Percentiles rank a stretch among this genome's conserved stretches.
These are phyloP conservation scores for Boletus tomentosulus DNA, from an alignment of 768 basidiomycete genomes.

Conservation along the genomic window DNA sequence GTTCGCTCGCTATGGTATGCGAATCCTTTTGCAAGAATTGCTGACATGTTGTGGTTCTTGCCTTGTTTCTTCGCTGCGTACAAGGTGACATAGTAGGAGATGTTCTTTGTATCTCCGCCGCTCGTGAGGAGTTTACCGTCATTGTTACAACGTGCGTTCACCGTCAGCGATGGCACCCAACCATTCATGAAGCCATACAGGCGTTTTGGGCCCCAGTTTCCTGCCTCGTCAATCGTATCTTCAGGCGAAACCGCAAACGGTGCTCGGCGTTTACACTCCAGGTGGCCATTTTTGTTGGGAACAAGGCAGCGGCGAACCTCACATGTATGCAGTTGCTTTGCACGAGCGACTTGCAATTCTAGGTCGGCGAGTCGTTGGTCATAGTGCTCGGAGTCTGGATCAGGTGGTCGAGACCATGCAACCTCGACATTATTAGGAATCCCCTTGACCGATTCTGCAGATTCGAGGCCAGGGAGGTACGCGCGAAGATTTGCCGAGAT, in stretches of 20 bases:
- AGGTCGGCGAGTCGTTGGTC: too few relatives aligned
- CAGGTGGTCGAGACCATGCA: too few relatives aligned
- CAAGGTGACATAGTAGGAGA: constrained; percentile 31
- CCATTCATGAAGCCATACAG: not conserved
- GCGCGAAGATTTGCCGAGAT: too few relatives aligned
- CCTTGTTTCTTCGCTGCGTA: constrained; percentile 36
- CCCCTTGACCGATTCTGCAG: too few relatives aligned
- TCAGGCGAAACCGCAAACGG: not conserved
- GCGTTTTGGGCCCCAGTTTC: not conserved
- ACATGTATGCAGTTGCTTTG: not conserved
- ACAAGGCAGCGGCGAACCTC: not conserved
- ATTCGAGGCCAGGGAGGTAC: too few relatives aligned
- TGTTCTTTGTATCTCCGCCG: constrained; percentile 30
- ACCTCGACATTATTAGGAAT: too few relatives aligned
- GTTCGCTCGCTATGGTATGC: constrained; percentile 25
- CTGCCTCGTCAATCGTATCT: not conserved
- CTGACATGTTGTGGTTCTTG: constrained; percentile 28
- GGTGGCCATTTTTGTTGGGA: not conserved
- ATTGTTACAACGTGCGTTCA: constrained; percentile 35
- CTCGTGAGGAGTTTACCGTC: constrained; percentile 40
- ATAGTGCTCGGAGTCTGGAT: not conserved
- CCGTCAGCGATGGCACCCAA: constrained; percentile 25
- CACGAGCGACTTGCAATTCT: too few relatives aligned
- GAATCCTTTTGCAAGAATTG: constrained; percentile 30
- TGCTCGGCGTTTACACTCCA: not conserved